A percentile compares a stretch with the other conserved stretches of the same genome.
Conservation (phyloP, 345 rosid genomes). For the Zanthoxylum bungeanum region DNA sequence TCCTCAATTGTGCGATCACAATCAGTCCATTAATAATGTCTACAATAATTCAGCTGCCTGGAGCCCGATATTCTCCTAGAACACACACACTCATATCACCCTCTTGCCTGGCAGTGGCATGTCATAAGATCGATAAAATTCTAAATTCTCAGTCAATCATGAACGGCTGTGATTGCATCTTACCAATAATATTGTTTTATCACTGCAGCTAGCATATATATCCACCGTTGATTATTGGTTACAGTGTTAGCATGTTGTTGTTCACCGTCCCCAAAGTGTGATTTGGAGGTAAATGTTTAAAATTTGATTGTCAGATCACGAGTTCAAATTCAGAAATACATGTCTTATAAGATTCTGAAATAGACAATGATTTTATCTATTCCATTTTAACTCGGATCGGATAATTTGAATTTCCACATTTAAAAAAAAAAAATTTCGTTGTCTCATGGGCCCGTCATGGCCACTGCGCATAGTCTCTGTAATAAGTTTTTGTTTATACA, state of each 20-base stretch:
- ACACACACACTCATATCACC: neutral
- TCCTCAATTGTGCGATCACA: neutral
- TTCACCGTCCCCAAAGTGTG: no score
- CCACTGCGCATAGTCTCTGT: no score
- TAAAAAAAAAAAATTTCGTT: no score
- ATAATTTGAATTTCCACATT: no score
- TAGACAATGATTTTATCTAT: no score
- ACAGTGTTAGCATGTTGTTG: conserved; percentile 1
- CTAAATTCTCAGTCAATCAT: neutral
- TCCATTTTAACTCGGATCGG: no score
- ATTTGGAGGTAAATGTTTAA: no score
- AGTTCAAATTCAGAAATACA: no score
- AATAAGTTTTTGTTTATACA: neutral
- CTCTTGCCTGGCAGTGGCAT: neutral
- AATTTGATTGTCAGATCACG: no score
- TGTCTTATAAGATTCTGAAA: no score
- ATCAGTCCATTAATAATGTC: neutral
- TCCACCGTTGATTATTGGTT: neutral
- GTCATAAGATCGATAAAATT: no score
- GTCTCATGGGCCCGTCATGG: no score
- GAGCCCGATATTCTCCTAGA: neutral
- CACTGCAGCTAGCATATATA: neutral
- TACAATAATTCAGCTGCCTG: conserved; percentile 1
- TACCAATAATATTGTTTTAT: neutral
- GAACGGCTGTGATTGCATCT: neutral